Conservation (phyloP, 192 early-diverging fungal species). For the Gaertneriomyces sp. region DNA sequence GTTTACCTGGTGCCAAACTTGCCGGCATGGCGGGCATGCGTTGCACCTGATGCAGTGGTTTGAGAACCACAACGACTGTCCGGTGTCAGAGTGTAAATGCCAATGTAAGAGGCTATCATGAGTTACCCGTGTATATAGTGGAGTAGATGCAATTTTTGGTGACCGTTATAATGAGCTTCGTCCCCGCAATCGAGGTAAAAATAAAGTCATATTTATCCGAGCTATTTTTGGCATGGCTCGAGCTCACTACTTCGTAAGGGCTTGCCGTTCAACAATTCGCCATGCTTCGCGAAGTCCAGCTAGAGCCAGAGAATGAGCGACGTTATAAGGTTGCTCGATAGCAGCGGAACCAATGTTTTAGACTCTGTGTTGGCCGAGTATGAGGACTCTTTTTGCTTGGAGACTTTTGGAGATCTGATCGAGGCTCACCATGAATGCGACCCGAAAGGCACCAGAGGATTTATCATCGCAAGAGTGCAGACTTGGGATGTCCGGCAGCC, state of each 20-base stretch:
- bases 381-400: constrained; percentile 60
- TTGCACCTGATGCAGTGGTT: constrained; percentile 92
- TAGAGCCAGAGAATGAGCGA: background rate
- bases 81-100: constrained; percentile 88
- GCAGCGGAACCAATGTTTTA: constrained; percentile 42
- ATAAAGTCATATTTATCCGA: too few species aligned
- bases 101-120: constrained; percentile 41
- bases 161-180: too few species aligned
- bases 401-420: constrained; percentile 53
- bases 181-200: too few species aligned
- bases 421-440: constrained; percentile 37
- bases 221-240: too few species aligned
- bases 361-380: constrained; percentile 59
- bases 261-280: too few species aligned
- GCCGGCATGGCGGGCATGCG: constrained; percentile 93
- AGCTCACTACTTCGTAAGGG: too few species aligned
- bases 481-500: constrained; percentile 64
- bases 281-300: too few species aligned
- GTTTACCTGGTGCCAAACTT: constrained; percentile 99
- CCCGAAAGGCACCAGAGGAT: constrained; percentile 44
- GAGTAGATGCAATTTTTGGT: too few species aligned
- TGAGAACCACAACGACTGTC: constrained; percentile 74
- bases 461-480: constrained; percentile 62
- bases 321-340: constrained; percentile 54
- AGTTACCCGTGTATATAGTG: too few species aligned